Conservation (phyloP, 441 rosid genomes). For the Euphorbia corollata region DNA sequence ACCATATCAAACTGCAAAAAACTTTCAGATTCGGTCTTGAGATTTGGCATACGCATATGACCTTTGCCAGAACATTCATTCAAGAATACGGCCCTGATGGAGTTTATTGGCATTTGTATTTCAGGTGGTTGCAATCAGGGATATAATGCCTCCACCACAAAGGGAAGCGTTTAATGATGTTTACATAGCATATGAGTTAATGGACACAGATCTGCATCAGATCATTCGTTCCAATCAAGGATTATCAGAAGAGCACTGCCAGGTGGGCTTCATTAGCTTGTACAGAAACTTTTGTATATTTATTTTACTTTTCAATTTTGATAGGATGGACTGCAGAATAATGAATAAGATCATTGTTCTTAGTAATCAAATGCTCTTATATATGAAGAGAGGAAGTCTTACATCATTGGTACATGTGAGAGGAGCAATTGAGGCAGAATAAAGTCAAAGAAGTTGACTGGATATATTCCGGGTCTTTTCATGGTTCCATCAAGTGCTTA, state of each 20-base stretch:
- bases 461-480: conserved; percentile 2
- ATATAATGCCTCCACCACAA: conserved; percentile 69
- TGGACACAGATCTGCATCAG: conserved; percentile 62
- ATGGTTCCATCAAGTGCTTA: background rate
- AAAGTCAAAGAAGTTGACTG: background rate
- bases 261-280: conserved; percentile 37
- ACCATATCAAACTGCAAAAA: background rate
- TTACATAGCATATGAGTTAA: conserved; percentile 78
- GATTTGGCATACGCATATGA: background rate
- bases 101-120: conserved; percentile 5
- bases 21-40: background rate
- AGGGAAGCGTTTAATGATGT: conserved; percentile 66
- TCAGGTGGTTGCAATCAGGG: conserved; percentile 85
- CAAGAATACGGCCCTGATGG: conserved; percentile 1
- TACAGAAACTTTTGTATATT: background rate
- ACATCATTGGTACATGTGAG: background rate
- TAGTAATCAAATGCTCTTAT: background rate
- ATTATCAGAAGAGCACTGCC: conserved; percentile 56
- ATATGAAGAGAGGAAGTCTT: background rate
- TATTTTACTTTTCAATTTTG: background rate
- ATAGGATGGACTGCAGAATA: background rate
- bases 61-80: background rate
- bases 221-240: conserved; percentile 51
- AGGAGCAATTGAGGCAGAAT: conserved; percentile 4
- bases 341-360: background rate